Base-by-base conservation (phyloP, 345 rosid species). In the Reutealis trisperma region DNA sequence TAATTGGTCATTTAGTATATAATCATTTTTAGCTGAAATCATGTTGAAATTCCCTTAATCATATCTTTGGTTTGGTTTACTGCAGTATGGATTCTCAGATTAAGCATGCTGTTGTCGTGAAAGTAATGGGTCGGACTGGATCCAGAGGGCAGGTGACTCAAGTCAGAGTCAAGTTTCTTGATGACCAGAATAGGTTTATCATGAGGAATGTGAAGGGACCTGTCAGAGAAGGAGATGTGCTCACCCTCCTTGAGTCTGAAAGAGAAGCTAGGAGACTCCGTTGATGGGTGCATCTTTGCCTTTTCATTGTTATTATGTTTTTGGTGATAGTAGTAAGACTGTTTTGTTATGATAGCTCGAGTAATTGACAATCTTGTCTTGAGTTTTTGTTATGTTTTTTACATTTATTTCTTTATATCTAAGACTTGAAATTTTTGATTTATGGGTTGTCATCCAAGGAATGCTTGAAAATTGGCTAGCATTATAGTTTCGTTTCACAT, bases 161-260 rank as follows among this genome's bases (percentile, higher is more conserved):
- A 75, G 97, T 93, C 54, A 83, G 98, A 74, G 96, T 91, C 24
- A 93, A 90, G 90, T 92, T 93, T 71, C 67, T 87, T 54, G 92
- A 89, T 41, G 90, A 88, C 71, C 87, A 79, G 77, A 87, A 89
- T 81, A 86, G 94, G 0, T 89, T 80, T 80, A 90, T 94, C 81
- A 94, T 90, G 95, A 87, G 98, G 86, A 94, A 94, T 8, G 96
- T 90, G 34, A 90, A 93, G 87, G 97, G 97, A 80, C 94, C 97
- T 0, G 92, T 92, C 18, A 92, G 97, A 77, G 94, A 92, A 73
- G 97, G 94, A 0, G 97, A 92, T 72, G 81, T 92, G 64, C 93
- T 92, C 52, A 89, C 94, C n/a, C 84, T 92, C 32, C 90, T 92
- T 22, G 94, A 92, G 90, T 90, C 97, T 0, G 97, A 92, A 88